These are phyloP conservation scores for Tuber magnatum DNA, from an alignment of 495 filamentous ascomycete species.

Conservation along the genomic window DNA sequence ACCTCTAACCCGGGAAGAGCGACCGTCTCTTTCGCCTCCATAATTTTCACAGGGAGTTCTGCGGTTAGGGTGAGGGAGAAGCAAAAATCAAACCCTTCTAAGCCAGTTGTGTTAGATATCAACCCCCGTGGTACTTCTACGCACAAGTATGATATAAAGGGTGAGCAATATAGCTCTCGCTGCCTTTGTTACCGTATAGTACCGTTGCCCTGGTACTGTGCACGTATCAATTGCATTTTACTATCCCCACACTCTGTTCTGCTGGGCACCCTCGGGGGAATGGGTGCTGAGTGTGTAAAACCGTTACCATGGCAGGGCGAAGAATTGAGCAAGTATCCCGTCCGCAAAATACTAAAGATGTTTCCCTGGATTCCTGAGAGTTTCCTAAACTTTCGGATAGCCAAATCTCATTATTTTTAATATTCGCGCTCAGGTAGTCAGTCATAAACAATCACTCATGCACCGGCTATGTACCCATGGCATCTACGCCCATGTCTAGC, in stretches of 20 bases:
- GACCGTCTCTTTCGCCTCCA: background rate
- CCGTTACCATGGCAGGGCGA: background rate
- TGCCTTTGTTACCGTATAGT: background rate
- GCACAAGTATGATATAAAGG: background rate
- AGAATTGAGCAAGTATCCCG: background rate
- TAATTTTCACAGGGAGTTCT: background rate
- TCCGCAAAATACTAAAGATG: background rate
- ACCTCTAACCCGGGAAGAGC: background rate
- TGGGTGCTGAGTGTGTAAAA: background rate
- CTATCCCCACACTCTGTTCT: background rate
- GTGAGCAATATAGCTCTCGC: background rate
- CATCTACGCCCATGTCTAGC: background rate
- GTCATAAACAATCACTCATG: background rate
- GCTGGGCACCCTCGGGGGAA: background rate
- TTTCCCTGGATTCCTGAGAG: background rate
- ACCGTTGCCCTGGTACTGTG: background rate
- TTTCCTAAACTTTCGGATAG: background rate
- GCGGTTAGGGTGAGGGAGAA: background rate
- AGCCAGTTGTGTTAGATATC: background rate
- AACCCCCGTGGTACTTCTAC: background rate
- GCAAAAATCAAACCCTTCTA: background rate
- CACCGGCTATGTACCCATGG: background rate
- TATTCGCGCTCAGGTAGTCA: background rate
- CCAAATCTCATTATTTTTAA: background rate
- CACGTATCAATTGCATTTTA: background rate